Evolutionary conservation across 83 land plant species (phyloP).

Genomic region (Diphasiastrum complanatum): DNA sequence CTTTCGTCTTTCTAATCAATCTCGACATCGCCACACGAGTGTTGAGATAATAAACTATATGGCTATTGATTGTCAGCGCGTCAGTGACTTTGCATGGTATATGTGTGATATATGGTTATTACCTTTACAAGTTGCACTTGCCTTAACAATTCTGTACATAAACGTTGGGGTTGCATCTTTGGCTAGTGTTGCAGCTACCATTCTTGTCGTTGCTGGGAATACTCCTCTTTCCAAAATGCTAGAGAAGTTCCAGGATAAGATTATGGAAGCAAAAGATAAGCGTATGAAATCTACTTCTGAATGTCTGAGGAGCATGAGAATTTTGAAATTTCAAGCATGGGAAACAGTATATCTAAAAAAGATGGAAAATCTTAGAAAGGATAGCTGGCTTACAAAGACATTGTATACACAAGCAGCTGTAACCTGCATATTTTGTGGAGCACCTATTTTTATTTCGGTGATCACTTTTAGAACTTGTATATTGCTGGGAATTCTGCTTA

Average conservation of each 20-base stretch:
- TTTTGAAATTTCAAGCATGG: constrained; percentile 28
- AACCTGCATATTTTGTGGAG: constrained; percentile 11
- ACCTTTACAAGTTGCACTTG: background rate
- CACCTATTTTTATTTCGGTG: constrained; percentile 12
- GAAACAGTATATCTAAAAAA: constrained; percentile 11
- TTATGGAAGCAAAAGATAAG: background rate
- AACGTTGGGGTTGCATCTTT: background rate
- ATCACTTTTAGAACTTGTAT: constrained; percentile 18
- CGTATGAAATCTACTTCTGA: background rate
- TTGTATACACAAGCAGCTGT: constrained; percentile 4
- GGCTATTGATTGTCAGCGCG: background rate
- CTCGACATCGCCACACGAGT: background rate
- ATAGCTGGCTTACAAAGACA: constrained; percentile 14
- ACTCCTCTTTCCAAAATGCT: background rate
- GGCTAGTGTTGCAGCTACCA: background rate
- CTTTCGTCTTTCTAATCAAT: background rate
- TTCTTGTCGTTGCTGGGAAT: background rate
- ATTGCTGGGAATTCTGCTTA: constrained; percentile 28
- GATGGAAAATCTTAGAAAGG: background rate
- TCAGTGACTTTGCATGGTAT: background rate
- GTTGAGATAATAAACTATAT: constrained; percentile 1
- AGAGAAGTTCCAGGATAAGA: background rate
- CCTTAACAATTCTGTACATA: background rate
- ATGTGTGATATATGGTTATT: background rate
- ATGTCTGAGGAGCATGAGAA: background rate